A percentile compares a stretch with the other conserved stretches of the same genome.
Evolutionary conservation across 2,329 filamentous ascomycete genomes (phyloP).

Genomic region (Cladosporium cucumerinum): DNA sequence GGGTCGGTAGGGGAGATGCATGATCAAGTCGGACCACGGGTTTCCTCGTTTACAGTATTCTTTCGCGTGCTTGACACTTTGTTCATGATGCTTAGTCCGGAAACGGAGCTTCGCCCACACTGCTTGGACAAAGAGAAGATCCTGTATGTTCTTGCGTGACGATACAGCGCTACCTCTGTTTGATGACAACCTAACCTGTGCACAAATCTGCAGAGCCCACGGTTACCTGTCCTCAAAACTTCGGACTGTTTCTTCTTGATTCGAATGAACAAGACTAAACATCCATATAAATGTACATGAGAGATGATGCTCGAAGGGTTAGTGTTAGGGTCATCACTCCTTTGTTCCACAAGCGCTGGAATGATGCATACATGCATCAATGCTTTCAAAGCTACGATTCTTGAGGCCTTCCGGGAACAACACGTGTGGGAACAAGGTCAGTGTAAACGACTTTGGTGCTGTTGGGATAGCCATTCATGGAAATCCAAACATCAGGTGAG

Average conservation of each 20-base stretch:
- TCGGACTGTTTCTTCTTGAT: background rate
- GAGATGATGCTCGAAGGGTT: background rate
- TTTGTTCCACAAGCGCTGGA: background rate
- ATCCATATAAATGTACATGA: too few species aligned
- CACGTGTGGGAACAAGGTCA: too few species aligned
- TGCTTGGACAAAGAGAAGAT: background rate
- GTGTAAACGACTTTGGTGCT: too few species aligned
- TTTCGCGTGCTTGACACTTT: background rate
- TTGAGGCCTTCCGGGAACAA: too few species aligned
- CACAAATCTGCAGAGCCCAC: background rate
- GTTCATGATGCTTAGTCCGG: background rate
- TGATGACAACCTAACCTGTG: too few species aligned
- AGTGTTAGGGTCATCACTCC: background rate
- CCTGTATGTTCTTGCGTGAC: background rate
- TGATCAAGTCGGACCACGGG: background rate
- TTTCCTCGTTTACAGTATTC: background rate
- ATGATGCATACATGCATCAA: background rate
- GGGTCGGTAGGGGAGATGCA: background rate
- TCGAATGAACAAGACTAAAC: background rate
- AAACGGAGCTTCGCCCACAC: background rate
- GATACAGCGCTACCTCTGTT: background rate
- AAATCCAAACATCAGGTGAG: too few species aligned
- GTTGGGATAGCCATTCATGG: too few species aligned
- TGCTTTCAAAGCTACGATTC: background rate
- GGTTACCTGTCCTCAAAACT: background rate